Conservation (phyloP, 148 eudicot species). For the Linanthus parryae region DNA sequence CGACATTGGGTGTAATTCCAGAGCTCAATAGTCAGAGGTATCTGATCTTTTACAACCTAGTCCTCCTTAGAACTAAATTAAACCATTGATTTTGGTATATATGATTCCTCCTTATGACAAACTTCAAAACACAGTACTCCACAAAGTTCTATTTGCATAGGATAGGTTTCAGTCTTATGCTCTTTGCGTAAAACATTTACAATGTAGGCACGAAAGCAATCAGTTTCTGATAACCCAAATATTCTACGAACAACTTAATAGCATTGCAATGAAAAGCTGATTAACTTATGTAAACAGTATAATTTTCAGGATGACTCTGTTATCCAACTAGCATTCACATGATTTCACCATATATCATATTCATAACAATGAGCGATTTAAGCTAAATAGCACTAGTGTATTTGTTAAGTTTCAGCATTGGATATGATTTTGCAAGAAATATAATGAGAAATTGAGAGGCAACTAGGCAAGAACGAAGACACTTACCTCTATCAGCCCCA, state of each 20-base stretch:
- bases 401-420: no score
- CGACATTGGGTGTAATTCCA: no score
- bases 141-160: background rate
- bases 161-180: background rate
- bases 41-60: background rate
- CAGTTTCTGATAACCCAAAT: background rate
- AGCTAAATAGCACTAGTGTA: no score
- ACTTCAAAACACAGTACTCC: no score
- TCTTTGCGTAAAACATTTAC: background rate
- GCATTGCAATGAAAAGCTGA: background rate
- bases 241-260: background rate
- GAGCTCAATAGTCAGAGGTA: background rate
- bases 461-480: conserved; percentile 1
- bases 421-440: background rate
- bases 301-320: background rate
- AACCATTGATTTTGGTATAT: background rate
- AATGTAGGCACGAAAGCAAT: background rate
- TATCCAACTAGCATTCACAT: no score
- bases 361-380: background rate
- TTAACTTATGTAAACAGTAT: background rate
- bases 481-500: conserved; percentile 71
- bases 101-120: no score
- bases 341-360: background rate
- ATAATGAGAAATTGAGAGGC: background rate
- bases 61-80: background rate